These are phyloP conservation scores for Vitis labrusca DNA, from an alignment of 164 flowering plant genomes.

Conservation along the genomic window DNA sequence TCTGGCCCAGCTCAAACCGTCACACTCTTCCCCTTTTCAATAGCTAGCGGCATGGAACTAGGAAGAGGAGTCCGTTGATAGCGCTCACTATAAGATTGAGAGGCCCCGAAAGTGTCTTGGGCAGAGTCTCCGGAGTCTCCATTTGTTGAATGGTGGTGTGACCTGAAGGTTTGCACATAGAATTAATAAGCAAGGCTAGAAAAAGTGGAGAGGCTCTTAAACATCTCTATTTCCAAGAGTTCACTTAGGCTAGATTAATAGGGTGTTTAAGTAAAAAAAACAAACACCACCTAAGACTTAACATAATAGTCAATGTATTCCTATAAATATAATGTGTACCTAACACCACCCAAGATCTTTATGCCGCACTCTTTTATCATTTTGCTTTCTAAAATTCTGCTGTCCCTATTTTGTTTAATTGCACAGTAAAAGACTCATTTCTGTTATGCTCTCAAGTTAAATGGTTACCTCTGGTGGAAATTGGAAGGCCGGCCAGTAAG, in stretches of 20 bases:
- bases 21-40: conserved; percentile 11
- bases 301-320: not conserved
- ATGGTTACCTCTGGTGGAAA: conserved; percentile 38
- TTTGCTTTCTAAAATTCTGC: not conserved
- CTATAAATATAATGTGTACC: not conserved
- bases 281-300: too few species aligned
- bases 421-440: not conserved
- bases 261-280: not conserved
- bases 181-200: not conserved
- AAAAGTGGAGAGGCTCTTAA: not conserved
- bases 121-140: conserved; percentile 13
- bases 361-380: too few species aligned
- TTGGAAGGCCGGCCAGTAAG: conserved; percentile 21
- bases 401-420: too few species aligned
- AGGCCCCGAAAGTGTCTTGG: not conserved
- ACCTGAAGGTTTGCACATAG: conserved; percentile 23
- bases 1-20: not conserved
- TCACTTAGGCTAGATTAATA: not conserved
- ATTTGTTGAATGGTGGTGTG: conserved; percentile 7
- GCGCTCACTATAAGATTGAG: conserved; percentile 16
- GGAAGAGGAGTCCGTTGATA: conserved; percentile 8
- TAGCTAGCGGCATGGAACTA: not conserved
- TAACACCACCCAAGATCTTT: not conserved
- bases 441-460: not conserved
- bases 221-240: not conserved